Evolutionary conservation across 2,329 filamentous ascomycete genomes (phyloP), one percentile per base, ranked within the genome.

Genomic region (Colletotrichum orbiculare): DNA sequence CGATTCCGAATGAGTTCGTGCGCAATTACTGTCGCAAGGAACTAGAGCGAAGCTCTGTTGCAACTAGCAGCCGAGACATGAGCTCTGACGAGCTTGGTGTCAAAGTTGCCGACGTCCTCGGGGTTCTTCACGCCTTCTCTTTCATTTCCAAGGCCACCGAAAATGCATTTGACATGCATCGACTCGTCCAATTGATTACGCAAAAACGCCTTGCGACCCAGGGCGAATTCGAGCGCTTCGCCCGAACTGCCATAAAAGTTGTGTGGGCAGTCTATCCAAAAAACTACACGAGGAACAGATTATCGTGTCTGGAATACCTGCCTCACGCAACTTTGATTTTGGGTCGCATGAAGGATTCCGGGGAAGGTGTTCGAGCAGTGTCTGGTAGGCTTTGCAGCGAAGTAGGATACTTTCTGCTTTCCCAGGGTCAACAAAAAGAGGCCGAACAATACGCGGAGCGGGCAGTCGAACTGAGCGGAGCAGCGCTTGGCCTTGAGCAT

Each of bases 1-100:
- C 74, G 8, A 81, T 83, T 33, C 76, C 77, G 0, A 73, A 75
- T 35, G 67, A 42, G 12, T 60, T 78, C 15, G 57, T 82, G 45
- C 60, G 54, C n/a, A 45, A 69, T 11, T 73, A 75, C 45, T 39
- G 57, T 62, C 8, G 39, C 54, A 46, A 63, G 42, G 65, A 64
- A 11, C 12, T 55, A 12, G 0, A 7, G 10, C 3, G 38, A 13
- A 13, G 0, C 3, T n/a, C 33, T 6, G 8, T 2, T 33, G 6
- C 9, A 6, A n/a, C 15, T 17, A 13, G 15, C 15, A 15, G 15
- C 15, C 15, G 15, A 15, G 15, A 15, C 15, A 15, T 15, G 15
- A 15, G 13, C 37, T 41, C 45, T 12, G 8, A 7, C 2, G 3
- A 67, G 12, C 69, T 15, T 15, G 15, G 15, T 15, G 15, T 15